Evolutionary conservation across 805 yeast genomes (phyloP).

Genomic region (Saccharomycopsis synnaedendra): DNA sequence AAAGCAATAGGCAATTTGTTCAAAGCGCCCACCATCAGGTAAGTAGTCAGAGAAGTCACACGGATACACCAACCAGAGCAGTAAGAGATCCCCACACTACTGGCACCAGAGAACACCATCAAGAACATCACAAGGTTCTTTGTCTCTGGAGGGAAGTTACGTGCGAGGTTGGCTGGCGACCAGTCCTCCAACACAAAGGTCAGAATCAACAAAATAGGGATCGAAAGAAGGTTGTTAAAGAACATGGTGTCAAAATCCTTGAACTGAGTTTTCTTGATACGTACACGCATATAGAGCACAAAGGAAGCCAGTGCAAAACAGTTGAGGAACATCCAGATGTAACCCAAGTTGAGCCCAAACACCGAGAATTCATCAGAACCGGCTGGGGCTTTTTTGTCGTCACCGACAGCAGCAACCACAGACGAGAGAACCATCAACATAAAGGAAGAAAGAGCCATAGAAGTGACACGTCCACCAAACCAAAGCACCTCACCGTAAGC

Average conservation of each 20-base stretch:
- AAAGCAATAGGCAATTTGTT: conserved; percentile 96
- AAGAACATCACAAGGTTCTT: conserved; percentile 61
- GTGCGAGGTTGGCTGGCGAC: conserved; percentile 65
- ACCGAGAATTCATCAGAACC: conserved; percentile 19
- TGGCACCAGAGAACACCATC: conserved; percentile 87
- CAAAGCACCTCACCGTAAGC: conserved; percentile 97
- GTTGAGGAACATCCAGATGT: conserved; percentile 94
- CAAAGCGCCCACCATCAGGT: conserved; percentile 98
- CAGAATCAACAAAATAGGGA: conserved; percentile 73
- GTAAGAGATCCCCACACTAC: conserved; percentile 95
- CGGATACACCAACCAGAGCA: conserved; percentile 99
- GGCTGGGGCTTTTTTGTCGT: conserved; percentile 26
- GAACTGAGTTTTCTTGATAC: conserved; percentile 93
- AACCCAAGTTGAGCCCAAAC: conserved; percentile 53
- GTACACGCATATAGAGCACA: conserved; percentile 91
- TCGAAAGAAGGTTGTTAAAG: conserved; percentile 88
- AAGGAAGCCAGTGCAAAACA: conserved; percentile 91
- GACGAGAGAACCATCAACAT: conserved; percentile 89
- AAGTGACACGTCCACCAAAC: conserved; percentile 88
- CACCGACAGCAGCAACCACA: conserved; percentile 93
- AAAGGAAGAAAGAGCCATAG: conserved; percentile 85
- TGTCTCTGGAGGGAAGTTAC: conserved; percentile 68
- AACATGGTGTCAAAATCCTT: conserved; percentile 97
- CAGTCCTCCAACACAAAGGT: conserved; percentile 86
- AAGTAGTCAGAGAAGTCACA: conserved; percentile 96